Percentiles rank a stretch among this genome's conserved stretches.
These are phyloP conservation scores for Paecilomyces sp. DNA, from an alignment of 2,329 filamentous ascomycete species.

Conservation along the genomic window DNA sequence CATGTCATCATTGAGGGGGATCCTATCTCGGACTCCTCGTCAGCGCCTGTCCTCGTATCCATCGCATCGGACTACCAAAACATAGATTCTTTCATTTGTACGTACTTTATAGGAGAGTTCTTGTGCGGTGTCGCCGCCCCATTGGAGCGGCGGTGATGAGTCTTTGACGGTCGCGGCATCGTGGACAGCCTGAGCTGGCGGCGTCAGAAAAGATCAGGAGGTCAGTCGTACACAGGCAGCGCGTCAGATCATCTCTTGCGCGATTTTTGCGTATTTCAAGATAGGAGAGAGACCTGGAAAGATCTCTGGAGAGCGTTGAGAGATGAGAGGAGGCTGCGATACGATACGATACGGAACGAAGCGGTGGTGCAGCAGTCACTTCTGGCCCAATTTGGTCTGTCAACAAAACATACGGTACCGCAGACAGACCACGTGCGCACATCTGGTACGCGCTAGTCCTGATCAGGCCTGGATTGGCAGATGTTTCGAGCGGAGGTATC, in stretches of 20 bases:
- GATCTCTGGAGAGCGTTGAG: neutral
- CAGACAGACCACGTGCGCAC: constrained; percentile 15
- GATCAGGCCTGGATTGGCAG: neutral
- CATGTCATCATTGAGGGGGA: constrained; percentile 92
- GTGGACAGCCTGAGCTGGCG: constrained; percentile 19
- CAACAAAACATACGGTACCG: constrained; percentile 33
- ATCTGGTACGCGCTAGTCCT: neutral
- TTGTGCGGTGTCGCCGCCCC: constrained; percentile 46
- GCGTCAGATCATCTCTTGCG: neutral
- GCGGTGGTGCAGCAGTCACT: neutral
- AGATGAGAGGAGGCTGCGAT: neutral
- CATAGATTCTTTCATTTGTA: constrained; percentile 6
- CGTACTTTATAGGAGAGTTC: constrained; percentile 44
- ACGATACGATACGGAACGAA: constrained; percentile 1
- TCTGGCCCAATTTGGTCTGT: constrained; percentile 6
- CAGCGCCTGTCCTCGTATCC: neutral
- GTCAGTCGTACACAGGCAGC: neutral
- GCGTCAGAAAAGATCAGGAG: constrained; percentile 10
- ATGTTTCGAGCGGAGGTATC: neutral
- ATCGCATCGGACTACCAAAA: neutral
- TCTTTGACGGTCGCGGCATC: constrained; percentile 47
- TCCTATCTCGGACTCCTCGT: constrained; percentile 45
- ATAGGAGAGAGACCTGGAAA: neutral
- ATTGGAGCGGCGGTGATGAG: constrained; percentile 36
- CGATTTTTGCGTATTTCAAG: neutral